Evolutionary conservation across 768 basidiomycete genomes (phyloP).

Genomic region (Phylloporus sp.): DNA sequence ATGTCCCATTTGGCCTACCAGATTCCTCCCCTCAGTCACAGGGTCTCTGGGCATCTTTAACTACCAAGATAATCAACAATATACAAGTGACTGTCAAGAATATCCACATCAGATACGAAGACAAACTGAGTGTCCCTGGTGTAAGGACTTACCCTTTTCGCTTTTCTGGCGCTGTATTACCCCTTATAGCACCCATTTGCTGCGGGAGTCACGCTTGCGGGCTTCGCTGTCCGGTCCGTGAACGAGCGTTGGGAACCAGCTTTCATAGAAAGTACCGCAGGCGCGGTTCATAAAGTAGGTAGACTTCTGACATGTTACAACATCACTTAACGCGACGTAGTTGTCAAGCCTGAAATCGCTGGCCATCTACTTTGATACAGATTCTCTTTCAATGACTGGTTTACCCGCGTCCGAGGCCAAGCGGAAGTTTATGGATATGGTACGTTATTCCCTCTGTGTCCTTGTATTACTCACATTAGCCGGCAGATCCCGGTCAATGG

Average conservation of each 20-base stretch:
- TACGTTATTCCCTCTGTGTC: slow-evolving; percentile 24
- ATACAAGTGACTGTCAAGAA: slow-evolving; percentile 93
- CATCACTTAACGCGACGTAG: slow-evolving; percentile 36
- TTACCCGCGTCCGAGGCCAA: slow-evolving; percentile 61
- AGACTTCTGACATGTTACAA: not conserved
- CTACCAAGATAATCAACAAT: slow-evolving; percentile 91
- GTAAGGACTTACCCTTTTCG: slow-evolving; percentile 43
- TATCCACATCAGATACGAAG: slow-evolving; percentile 95
- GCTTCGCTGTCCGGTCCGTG: slow-evolving; percentile 87
- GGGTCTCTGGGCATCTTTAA: slow-evolving; percentile 76
- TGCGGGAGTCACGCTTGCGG: slow-evolving; percentile 81
- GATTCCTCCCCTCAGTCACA: slow-evolving; percentile 71
- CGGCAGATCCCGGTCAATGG: slow-evolving; percentile 50
- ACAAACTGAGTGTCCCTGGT: slow-evolving; percentile 88
- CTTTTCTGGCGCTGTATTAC: not conserved
- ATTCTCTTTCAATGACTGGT: slow-evolving; percentile 74
- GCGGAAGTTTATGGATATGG: slow-evolving; percentile 71
- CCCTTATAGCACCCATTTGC: slow-evolving; percentile 83
- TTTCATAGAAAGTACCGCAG: slow-evolving; percentile 86
- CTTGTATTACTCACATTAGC: slow-evolving; percentile 1
- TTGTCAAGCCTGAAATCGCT: slow-evolving; percentile 83
- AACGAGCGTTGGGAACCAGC: slow-evolving; percentile 84
- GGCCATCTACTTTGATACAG: slow-evolving; percentile 93
- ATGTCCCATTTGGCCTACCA: slow-evolving; percentile 15
- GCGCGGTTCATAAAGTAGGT: slow-evolving; percentile 83